phyloP scores from a whole-genome alignment of 257 asterid genomes.

The Nicotiana paniculata region DNA sequence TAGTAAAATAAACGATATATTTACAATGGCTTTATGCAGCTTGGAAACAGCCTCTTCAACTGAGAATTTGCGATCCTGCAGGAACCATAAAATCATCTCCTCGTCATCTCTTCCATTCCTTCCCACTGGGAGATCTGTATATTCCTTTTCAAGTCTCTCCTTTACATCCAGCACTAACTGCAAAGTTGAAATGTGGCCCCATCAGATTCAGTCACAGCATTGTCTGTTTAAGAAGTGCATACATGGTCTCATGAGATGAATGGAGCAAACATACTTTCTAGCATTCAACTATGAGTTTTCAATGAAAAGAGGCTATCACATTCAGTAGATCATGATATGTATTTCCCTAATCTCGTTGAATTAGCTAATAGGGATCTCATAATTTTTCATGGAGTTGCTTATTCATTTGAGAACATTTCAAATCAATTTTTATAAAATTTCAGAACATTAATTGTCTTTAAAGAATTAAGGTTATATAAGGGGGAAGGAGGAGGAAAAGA shows the following conservation, averaged over 20 bases:
- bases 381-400: background rate
- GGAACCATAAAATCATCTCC: slow-evolving; percentile 88
- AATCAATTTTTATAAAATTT: background rate
- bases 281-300: background rate
- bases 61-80: slow-evolving; percentile 76
- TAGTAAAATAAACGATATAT: background rate
- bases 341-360: background rate
- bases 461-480: background rate
- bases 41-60: slow-evolving; percentile 68
- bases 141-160: slow-evolving; percentile 63
- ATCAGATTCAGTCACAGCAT: background rate
- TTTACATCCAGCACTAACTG: slow-evolving; percentile 73
- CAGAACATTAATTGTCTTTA: background rate
- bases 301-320: background rate
- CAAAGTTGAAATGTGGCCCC: slow-evolving; percentile 12
- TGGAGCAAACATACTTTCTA: background rate
- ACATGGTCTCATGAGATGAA: background rate
- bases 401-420: background rate
- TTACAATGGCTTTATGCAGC: slow-evolving; percentile 83
- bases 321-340: background rate
- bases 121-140: slow-evolving; percentile 67
- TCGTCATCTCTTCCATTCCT: slow-evolving; percentile 84
- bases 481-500: background rate
- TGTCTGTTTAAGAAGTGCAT: background rate
- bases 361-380: background rate